Conservation (phyloP, 2,329 filamentous ascomycete genomes). For the Trichoderma brevicompactum region DNA sequence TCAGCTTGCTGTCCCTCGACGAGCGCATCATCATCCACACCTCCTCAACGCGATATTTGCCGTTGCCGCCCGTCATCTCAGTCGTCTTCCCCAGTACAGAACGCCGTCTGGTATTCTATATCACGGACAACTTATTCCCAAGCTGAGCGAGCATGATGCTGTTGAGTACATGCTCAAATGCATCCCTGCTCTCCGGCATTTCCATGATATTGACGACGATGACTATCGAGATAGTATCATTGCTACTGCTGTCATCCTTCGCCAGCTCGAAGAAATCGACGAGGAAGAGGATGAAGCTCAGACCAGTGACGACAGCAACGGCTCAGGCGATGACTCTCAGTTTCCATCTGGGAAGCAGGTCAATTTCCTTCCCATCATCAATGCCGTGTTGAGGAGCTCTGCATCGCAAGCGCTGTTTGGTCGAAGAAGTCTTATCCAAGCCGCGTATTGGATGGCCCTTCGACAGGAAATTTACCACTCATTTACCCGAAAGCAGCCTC, state of each 20-base stretch:
- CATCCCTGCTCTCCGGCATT: conserved; percentile 46
- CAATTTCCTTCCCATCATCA: conserved; percentile 49
- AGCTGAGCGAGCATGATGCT: conserved; percentile 44
- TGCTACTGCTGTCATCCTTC: conserved; percentile 47
- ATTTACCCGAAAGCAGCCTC: conserved; percentile 45
- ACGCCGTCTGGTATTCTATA: conserved; percentile 44
- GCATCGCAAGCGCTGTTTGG: conserved; percentile 45
- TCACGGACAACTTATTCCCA: conserved; percentile 44
- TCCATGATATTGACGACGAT: conserved; percentile 45
- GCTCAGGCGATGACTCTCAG: not conserved
- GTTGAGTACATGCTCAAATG: conserved; percentile 49
- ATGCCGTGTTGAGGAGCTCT: conserved; percentile 45
- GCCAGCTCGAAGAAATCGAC: conserved; percentile 49
- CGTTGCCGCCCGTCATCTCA: conserved; percentile 46
- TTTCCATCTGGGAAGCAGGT: conserved; percentile 32
- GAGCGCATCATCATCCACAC: conserved; percentile 44
- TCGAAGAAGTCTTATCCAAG: conserved; percentile 44
- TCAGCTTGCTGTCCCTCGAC: conserved; percentile 44
- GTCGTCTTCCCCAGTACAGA: conserved; percentile 46
- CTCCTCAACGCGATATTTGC: conserved; percentile 49
- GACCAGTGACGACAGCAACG: conserved; percentile 8
- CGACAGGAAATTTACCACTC: conserved; percentile 49
- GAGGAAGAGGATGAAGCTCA: conserved; percentile 41
- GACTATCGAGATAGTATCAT: conserved; percentile 48
- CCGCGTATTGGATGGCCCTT: conserved; percentile 49